Conservation (phyloP, 1,284 basidiomycete genomes). For the Retiboletus flavoniger region DNA sequence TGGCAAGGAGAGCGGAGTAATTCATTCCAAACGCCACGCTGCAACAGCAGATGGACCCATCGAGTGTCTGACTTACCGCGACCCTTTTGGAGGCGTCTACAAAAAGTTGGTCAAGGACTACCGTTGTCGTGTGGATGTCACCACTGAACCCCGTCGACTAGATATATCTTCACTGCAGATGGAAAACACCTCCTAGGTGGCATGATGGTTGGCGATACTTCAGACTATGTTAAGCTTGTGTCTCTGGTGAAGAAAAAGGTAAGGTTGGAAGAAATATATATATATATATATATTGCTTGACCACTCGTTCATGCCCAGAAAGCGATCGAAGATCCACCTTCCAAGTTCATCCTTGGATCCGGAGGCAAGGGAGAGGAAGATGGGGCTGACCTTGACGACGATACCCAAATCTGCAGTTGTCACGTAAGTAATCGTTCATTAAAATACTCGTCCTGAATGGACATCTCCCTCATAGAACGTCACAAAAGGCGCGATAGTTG, state of each 20-base stretch:
- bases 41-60: slow-evolving; percentile 25
- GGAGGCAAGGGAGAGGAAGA: slow-evolving; percentile 53
- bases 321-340: slow-evolving; percentile 62
- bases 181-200: slow-evolving; percentile 75
- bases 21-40: too few relatives aligned
- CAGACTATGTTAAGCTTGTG: slow-evolving; percentile 70
- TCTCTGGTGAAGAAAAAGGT: slow-evolving; percentile 72
- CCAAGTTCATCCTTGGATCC: slow-evolving; percentile 66
- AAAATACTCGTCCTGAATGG: not conserved
- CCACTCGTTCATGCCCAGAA: slow-evolving; percentile 40
- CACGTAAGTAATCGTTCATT: slow-evolving; percentile 38
- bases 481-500: slow-evolving; percentile 57
- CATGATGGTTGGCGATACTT: slow-evolving; percentile 79
- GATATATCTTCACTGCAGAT: slow-evolving; percentile 72
- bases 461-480: slow-evolving; percentile 47
- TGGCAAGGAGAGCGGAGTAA: too few relatives aligned
- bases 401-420: slow-evolving; percentile 70
- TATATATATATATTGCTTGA: too few relatives aligned
- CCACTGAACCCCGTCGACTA: slow-evolving; percentile 10
- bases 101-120: slow-evolving; percentile 52
- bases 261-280: not conserved
- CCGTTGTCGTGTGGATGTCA: not conserved
- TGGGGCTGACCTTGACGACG: slow-evolving; percentile 68
- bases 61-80: slow-evolving; percentile 68
- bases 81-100: slow-evolving; percentile 69